These are phyloP conservation scores for Cyamopsis tetragonoloba DNA, from an alignment of 306 rosid species.

Conservation along the genomic window DNA sequence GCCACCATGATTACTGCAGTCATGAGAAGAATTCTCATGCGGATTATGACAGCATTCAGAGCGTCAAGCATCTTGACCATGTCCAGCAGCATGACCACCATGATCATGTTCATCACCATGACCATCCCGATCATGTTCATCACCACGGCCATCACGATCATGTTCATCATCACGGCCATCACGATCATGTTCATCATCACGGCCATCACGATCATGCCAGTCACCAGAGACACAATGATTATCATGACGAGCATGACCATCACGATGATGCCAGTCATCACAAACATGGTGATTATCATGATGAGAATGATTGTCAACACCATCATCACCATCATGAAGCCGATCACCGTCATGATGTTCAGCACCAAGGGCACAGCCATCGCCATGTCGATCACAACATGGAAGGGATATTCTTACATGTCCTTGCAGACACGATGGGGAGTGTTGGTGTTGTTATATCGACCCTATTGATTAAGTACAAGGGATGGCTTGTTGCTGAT, in stretches of 20 bases:
- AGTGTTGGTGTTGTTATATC: conserved; percentile 97
- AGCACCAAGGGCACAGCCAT: conserved; percentile 47
- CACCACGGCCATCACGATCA: not conserved
- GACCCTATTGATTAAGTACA: conserved; percentile 82
- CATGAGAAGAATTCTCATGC: conserved; percentile 18
- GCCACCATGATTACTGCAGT: conserved; percentile 2
- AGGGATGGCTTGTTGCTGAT: conserved; percentile 94
- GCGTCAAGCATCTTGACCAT: conserved; percentile 19
- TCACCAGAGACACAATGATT: too few relatives aligned
- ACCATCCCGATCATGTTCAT: conserved; percentile 11
- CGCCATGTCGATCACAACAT: conserved; percentile 94
- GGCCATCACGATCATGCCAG: not conserved
- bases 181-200: conserved; percentile 7
- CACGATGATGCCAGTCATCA: not conserved
- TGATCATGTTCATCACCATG: conserved; percentile 24
- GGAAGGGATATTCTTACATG: conserved; percentile 98
- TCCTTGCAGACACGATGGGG: conserved; percentile 93
- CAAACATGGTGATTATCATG: not conserved
- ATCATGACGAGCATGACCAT: too few relatives aligned
- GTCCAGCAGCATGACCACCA: not conserved
- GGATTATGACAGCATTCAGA: conserved; percentile 20
- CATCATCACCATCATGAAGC: conserved; percentile 24
- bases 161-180: not conserved
- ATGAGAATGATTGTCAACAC: not conserved
- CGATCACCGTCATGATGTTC: conserved; percentile 28